Evolutionary conservation across 2,329 filamentous ascomycete genomes (phyloP).

Genomic region (Sordariomycetes sp.): DNA sequence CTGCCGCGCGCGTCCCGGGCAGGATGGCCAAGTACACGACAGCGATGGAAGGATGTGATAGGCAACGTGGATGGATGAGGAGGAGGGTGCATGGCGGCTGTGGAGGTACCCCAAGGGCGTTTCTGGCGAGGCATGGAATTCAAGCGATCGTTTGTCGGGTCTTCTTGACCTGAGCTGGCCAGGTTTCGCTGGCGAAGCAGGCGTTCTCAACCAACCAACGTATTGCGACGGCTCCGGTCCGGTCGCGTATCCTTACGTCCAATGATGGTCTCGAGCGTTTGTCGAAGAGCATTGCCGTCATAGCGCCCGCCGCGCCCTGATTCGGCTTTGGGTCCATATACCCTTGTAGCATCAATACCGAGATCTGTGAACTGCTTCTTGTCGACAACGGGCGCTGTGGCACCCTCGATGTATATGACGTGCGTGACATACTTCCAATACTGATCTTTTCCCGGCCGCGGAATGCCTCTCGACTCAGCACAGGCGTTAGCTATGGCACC

Average conservation of each 20-base stretch:
- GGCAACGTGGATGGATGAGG: no score
- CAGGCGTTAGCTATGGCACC: slow-evolving; percentile 69
- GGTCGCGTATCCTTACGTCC: slow-evolving; percentile 38
- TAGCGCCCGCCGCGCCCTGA: slow-evolving; percentile 47
- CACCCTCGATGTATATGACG: slow-evolving; percentile 68
- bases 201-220: slow-evolving; percentile 25
- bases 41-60: no score
- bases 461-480: slow-evolving; percentile 51
- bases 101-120: no score
- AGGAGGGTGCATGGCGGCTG: no score
- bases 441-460: slow-evolving; percentile 28
- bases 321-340: slow-evolving; percentile 59
- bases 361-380: slow-evolving; percentile 49
- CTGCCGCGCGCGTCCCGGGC: no score
- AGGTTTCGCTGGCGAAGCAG: no score
- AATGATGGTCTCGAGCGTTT: slow-evolving; percentile 70
- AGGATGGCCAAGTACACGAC: no score
- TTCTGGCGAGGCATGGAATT: no score
- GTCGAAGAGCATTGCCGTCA: slow-evolving; percentile 64
- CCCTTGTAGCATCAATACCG: slow-evolving; percentile 67
- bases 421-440: slow-evolving; percentile 72
- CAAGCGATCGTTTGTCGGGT: no score
- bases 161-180: no score
- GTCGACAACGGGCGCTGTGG: slow-evolving; percentile 62
- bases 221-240: slow-evolving; percentile 34